Conservation (phyloP, 2,329 filamentous ascomycete genomes). For the Polytolypa hystricis region DNA sequence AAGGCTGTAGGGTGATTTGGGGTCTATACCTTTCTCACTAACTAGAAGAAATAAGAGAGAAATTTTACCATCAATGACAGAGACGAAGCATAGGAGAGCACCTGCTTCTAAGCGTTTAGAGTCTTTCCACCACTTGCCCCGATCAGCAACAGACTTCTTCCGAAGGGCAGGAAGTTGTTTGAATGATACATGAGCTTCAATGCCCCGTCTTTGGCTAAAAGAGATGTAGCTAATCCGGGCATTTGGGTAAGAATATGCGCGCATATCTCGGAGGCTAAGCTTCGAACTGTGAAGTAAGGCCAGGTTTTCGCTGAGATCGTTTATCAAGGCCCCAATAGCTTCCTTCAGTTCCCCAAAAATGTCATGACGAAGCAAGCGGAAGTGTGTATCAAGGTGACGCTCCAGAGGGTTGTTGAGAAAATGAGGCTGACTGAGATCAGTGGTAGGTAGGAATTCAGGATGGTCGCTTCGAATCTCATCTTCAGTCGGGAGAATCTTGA, state of each 20-base stretch:
- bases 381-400: constrained; percentile 14
- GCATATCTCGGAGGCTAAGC: constrained; percentile 11
- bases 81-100: too few species aligned
- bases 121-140: too few species aligned
- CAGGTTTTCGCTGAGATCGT: constrained; percentile 7
- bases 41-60: too few species aligned
- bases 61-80: constrained; percentile 15
- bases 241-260: constrained; percentile 13
- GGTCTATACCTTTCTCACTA: too few species aligned
- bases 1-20: too few species aligned
- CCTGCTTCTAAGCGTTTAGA: too few species aligned
- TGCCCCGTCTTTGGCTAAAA: constrained; percentile 12
- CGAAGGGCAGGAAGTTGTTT: too few species aligned
- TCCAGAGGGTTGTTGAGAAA: constrained; percentile 10
- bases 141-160: too few species aligned
- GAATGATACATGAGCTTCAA: constrained; percentile 16
- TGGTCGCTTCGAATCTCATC: constrained; percentile 15
- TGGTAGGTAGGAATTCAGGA: constrained; percentile 13
- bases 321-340: constrained; percentile 13
- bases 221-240: constrained; percentile 12
- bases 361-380: constrained; percentile 16
- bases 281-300: constrained; percentile 10
- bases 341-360: constrained; percentile 13
- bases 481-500: constrained; percentile 15
- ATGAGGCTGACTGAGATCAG: constrained; percentile 8